These are phyloP conservation scores for Dendrobium officinale DNA, from an alignment of 106 monocot genomes.

Conservation along the genomic window DNA sequence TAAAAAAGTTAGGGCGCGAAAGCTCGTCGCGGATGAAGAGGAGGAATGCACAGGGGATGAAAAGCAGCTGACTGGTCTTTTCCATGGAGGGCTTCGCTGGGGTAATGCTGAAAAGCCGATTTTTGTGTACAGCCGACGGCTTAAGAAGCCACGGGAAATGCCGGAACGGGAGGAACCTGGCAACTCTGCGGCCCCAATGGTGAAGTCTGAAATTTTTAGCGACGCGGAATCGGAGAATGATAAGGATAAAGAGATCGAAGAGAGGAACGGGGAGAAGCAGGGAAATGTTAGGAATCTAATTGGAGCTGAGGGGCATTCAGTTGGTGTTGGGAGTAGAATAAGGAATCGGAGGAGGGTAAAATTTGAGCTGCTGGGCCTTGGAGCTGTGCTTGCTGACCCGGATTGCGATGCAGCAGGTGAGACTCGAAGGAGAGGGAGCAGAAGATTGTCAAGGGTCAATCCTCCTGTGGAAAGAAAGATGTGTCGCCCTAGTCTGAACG, in stretches of 20 bases:
- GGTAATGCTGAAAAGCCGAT: conserved; percentile 14
- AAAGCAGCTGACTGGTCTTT: not conserved
- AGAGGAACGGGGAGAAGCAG: not conserved
- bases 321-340: not conserved
- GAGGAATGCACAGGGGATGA: conserved; percentile 5
- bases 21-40: conserved; percentile 15
- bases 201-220: not conserved
- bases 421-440: conserved; percentile 25
- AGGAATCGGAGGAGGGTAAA: conserved; percentile 16
- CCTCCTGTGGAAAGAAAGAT: conserved; percentile 8
- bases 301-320: not conserved
- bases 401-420: conserved; percentile 11
- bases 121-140: conserved; percentile 43
- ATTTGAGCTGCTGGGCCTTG: conserved; percentile 36
- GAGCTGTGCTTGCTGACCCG: not conserved
- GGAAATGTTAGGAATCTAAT: not conserved
- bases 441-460: conserved; percentile 10
- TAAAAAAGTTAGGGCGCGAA: conserved; percentile 66
- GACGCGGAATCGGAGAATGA: not conserved
- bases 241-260: not conserved
- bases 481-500: conserved; percentile 9
- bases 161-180: not conserved
- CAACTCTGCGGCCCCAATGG: not conserved
- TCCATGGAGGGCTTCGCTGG: not conserved
- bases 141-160: conserved; percentile 22